A percentile compares a stretch with the other conserved stretches of the same genome.
phyloP scores from a whole-genome alignment of 2,329 filamentous ascomycete genomes.

The Emergomyces africanus region DNA sequence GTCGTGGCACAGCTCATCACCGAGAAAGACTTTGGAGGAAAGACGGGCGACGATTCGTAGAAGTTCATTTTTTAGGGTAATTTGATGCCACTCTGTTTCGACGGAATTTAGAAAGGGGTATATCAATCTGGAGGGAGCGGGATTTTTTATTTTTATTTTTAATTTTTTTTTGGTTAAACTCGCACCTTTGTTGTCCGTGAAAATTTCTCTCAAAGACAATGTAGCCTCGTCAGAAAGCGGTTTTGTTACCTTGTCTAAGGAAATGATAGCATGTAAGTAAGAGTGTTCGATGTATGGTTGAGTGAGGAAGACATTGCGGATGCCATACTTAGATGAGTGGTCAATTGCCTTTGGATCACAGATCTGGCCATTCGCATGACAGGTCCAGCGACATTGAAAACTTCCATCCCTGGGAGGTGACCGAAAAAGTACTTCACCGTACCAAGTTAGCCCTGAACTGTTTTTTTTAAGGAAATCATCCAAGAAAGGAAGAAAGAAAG shows the following conservation, averaged over 20 bases:
- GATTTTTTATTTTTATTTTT: too few species aligned
- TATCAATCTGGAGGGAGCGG: not conserved
- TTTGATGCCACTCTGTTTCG: slow-evolving; percentile 40
- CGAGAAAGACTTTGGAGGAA: slow-evolving; percentile 43
- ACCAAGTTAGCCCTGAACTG: not conserved
- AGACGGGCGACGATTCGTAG: slow-evolving; percentile 41
- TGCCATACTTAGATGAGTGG: slow-evolving; percentile 19
- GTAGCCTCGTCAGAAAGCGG: slow-evolving; percentile 18
- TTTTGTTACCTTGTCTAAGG: slow-evolving; percentile 15
- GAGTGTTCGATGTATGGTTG: not conserved
- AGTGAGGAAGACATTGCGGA: not conserved
- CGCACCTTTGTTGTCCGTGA: slow-evolving; percentile 16
- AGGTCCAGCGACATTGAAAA: slow-evolving; percentile 9
- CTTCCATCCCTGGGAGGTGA: slow-evolving; percentile 12
- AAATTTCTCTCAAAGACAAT: slow-evolving; percentile 14
- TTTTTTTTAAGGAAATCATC: not conserved
- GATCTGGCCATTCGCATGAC: slow-evolving; percentile 9
- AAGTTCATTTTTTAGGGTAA: slow-evolving; percentile 41
- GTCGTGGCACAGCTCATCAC: slow-evolving; percentile 37
- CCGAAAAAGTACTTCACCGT: not conserved
- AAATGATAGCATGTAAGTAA: not conserved
- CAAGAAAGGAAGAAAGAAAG: too few species aligned
- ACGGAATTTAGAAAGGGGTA: slow-evolving; percentile 3
- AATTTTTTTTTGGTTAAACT: too few species aligned
- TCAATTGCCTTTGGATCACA: slow-evolving; percentile 19